phyloP scores from a whole-genome alignment of 345 rosid genomes.

The Turritis glabra region DNA sequence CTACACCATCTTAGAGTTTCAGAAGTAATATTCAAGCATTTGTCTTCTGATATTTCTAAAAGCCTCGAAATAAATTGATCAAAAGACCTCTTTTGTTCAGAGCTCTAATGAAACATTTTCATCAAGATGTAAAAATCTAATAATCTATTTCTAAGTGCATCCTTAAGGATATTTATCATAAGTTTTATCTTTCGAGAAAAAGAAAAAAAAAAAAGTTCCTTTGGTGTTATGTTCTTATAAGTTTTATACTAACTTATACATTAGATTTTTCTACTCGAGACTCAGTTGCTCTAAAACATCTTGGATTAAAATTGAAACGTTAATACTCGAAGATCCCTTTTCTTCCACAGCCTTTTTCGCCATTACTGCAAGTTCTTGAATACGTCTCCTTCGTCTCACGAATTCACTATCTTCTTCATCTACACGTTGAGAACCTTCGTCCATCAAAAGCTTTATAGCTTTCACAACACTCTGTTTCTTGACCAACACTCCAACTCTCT shows the following conservation, averaged over 20 bases:
- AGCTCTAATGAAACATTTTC: slow-evolving; percentile 14
- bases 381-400: slow-evolving; percentile 45
- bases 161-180: neutral
- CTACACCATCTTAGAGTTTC: slow-evolving; percentile 75
- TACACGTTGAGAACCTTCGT: slow-evolving; percentile 23
- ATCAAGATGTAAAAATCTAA: neutral
- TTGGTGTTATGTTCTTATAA: neutral
- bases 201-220: neutral
- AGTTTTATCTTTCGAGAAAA: slow-evolving; percentile 1
- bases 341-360: slow-evolving; percentile 51
- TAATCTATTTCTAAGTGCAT: neutral
- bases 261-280: neutral
- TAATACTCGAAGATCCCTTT: slow-evolving; percentile 60
- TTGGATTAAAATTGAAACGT: slow-evolving; percentile 47
- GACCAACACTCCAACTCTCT: slow-evolving; percentile 58
- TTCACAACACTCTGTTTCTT: slow-evolving; percentile 47
- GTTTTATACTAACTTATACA: neutral
- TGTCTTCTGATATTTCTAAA: neutral
- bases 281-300: slow-evolving; percentile 38
- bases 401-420: slow-evolving; percentile 25
- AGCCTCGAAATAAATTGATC: neutral
- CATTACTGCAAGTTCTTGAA: slow-evolving; percentile 43
- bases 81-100: neutral
- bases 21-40: slow-evolving; percentile 44
- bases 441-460: slow-evolving; percentile 54